Evolutionary conservation across 805 yeast species (phyloP), one percentile per base, ranked within the genome.

Genomic region (Wickerhamomyces bovis): DNA sequence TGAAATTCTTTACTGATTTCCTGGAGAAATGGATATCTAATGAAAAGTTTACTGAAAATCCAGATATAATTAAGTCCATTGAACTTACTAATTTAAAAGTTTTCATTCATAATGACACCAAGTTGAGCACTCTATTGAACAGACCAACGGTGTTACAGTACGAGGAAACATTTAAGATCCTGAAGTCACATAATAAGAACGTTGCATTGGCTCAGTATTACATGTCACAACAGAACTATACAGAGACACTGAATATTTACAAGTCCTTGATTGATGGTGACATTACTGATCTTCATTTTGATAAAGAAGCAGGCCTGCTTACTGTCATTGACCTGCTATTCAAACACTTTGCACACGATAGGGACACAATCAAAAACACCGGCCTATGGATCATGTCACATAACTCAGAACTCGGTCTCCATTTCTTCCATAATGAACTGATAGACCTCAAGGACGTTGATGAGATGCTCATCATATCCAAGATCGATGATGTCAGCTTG

Each of bases 21-120:
- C 36, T 60, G 31, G 55, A 54, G 23, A 44, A 50, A 39, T 60
- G 64, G 64, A 35, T 57, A 2, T 16, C 44, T 1, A 58, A 54
- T 28, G 48, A 48, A n/a, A 36, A 43, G 1, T 39, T 46, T 10
- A 44, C 52, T 25, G 30, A 38, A 15, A 55, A 47, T 35, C 33
- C 4, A 6, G 41, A 57, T 21, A 47, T 53, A 6, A 35, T 57
- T 10, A 49, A 48, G 12, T 50, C 55, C 12, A 18, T 60, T 20
- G 57, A 56, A 40, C 23, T 47, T 15, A 49, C 53, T 1, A 43
- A 52, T 1, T 48, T 60, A 21, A 42, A 51, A 13, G 42, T 44
- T 19, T 41, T 48, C 20, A 38, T 52, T 11, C 7, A 47, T 35
- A 46, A 53, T 35, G 48, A 51, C 20, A 26, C 16, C 3, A 48